Percentiles rank a stretch among this genome's conserved stretches.
phyloP scores from a whole-genome alignment of 352 stramenopile genomes.

The Globisporangium takayamanum region DNA sequence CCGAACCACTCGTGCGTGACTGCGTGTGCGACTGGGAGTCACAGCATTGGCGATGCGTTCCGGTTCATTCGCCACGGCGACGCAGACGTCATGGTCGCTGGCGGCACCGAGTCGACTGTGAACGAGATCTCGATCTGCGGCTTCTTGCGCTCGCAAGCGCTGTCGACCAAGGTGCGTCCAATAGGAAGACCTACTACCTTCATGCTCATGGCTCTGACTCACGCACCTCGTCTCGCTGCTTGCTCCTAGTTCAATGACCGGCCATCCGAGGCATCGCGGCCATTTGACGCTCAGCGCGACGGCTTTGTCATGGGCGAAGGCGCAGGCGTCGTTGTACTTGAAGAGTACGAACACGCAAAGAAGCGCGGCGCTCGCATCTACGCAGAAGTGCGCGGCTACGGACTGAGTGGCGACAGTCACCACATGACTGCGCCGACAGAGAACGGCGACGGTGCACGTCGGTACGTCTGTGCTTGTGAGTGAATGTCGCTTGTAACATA shows the following conservation, averaged over 20 bases:
- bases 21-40: conserved; percentile 94
- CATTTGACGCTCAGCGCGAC: conserved; percentile 93
- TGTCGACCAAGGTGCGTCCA: conserved; percentile 80
- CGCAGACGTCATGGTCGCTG: conserved; percentile 95
- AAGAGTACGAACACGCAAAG: conserved; percentile 90
- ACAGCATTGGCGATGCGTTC: conserved; percentile 95
- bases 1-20: conserved; percentile 97
- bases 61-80: conserved; percentile 81
- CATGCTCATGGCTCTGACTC: too few species aligned
- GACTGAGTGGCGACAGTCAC: conserved; percentile 93
- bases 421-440: conserved; percentile 85
- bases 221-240: background rate
- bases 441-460: conserved; percentile 54
- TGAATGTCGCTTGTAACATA: conserved; percentile 28
- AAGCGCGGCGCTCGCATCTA: conserved; percentile 91
- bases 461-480: conserved; percentile 15
- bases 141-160: conserved; percentile 93
- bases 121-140: conserved; percentile 91
- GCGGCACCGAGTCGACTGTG: conserved; percentile 93
- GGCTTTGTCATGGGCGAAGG: conserved; percentile 97
- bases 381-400: conserved; percentile 94
- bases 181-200: too few species aligned
- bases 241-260: conserved; percentile 89
- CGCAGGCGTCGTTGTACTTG: conserved; percentile 57
- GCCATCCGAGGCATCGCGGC: conserved; percentile 84